Conservation (phyloP, 169 alveolate genomes). For the Eimeria falciformis region DNA sequence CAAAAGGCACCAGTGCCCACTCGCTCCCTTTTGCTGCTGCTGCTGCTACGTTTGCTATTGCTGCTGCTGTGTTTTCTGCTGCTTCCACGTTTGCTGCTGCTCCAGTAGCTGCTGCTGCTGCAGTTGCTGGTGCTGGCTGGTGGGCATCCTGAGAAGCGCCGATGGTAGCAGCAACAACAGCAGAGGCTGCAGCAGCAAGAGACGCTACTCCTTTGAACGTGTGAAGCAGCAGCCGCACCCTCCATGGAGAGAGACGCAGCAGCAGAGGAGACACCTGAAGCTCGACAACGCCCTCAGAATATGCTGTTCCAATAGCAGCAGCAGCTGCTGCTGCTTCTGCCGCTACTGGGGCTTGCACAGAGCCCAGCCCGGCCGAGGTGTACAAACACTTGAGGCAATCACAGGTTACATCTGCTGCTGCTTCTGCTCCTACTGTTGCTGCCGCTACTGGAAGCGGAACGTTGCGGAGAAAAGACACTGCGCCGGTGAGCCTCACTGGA, state of each 20-base stretch:
- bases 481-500: slow-evolving; percentile 9
- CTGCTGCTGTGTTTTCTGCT: slow-evolving; percentile 9
- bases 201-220: not conserved
- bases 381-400: slow-evolving; percentile 52
- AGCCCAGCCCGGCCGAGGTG: slow-evolving; percentile 40
- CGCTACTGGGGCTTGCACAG: not conserved
- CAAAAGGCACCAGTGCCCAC: slow-evolving; percentile 57
- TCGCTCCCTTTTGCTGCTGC: not conserved
- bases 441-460: slow-evolving; percentile 24
- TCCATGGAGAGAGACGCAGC: slow-evolving; percentile 70
- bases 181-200: slow-evolving; percentile 56
- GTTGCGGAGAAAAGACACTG: not conserved
- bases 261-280: slow-evolving; percentile 45
- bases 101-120: slow-evolving; percentile 51
- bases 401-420: slow-evolving; percentile 32
- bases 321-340: no score
- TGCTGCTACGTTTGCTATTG: not conserved
- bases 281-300: slow-evolving; percentile 19
- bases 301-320: slow-evolving; percentile 47
- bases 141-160: not conserved
- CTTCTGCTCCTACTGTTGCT: slow-evolving; percentile 1
- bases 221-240: slow-evolving; percentile 48
- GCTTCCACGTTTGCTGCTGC: not conserved
- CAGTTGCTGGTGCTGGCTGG: slow-evolving; percentile 10
- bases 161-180: slow-evolving; percentile 11